These are phyloP conservation scores for Pistacia integerrima DNA, from an alignment of 345 rosid genomes.

Conservation along the genomic window DNA sequence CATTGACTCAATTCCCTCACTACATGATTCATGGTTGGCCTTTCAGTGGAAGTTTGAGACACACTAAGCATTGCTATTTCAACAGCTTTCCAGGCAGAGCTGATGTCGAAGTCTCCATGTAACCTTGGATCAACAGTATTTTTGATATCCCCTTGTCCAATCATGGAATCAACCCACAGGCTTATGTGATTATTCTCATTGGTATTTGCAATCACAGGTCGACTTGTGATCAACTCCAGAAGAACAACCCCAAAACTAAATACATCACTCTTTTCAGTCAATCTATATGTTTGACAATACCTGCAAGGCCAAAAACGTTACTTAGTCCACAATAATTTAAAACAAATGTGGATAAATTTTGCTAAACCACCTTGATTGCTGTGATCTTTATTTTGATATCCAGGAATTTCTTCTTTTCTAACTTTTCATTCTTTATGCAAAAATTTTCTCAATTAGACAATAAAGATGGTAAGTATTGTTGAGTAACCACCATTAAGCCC, in stretches of 20 bases:
- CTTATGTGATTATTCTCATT: conserved; percentile 29
- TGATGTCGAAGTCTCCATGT: conserved; percentile 30
- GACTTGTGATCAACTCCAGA: conserved; percentile 41
- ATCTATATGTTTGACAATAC: conserved; percentile 30
- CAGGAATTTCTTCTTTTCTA: no score
- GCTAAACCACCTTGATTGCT: no score
- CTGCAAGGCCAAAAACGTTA: conserved; percentile 14
- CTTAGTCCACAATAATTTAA: background rate
- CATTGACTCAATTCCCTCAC: conserved; percentile 37
- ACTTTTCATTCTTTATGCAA: no score
- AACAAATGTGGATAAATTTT: background rate
- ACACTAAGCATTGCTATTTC: conserved; percentile 50
- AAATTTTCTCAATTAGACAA: no score
- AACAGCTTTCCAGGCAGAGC: conserved; percentile 49
- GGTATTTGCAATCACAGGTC: conserved; percentile 26
- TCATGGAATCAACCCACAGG: conserved; percentile 39
- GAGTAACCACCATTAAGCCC: no score
- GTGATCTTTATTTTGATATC: background rate
- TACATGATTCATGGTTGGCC: conserved; percentile 43
- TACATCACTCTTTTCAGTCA: conserved; percentile 47
- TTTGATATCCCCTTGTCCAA: conserved; percentile 46
- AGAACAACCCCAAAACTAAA: conserved; percentile 56
- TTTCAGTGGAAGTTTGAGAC: conserved; percentile 28
- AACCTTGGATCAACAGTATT: conserved; percentile 43
- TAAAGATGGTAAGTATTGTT: no score